phyloP scores from a whole-genome alignment of 78 protist genomes.

The Pelomyxa schiedti region DNA sequence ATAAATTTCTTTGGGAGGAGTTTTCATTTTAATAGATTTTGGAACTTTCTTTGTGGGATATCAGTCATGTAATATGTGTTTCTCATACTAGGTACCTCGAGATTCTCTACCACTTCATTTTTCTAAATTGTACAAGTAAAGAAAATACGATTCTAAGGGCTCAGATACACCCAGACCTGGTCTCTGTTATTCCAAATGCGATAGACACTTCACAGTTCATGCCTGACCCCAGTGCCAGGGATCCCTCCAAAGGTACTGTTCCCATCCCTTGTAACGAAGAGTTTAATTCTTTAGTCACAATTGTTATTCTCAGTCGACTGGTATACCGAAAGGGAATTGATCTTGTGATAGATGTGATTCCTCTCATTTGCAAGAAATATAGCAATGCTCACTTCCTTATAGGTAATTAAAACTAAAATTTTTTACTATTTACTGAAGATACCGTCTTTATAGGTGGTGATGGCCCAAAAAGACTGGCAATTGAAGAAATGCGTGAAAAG shows the following conservation, averaged over 20 bases:
- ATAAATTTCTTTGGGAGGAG: conserved; percentile 66
- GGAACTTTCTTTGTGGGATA: conserved; percentile 51
- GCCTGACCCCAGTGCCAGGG: conserved; percentile 61
- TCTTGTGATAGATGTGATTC: conserved; percentile 49
- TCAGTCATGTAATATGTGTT: conserved; percentile 86
- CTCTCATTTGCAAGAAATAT: conserved; percentile 43
- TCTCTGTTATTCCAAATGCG: conserved; percentile 94
- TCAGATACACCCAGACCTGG: conserved; percentile 56
- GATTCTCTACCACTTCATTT: background rate
- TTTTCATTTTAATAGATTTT: no score
- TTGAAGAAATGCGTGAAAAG: conserved; percentile 83
- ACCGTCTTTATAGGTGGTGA: conserved; percentile 67
- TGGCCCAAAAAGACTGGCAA: conserved; percentile 63
- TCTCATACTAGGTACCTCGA: conserved; percentile 57
- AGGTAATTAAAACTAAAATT: conserved; percentile 9
- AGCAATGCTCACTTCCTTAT: conserved; percentile 64
- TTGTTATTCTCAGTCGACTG: conserved; percentile 79
- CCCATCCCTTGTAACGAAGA: background rate
- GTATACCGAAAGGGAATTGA: conserved; percentile 90
- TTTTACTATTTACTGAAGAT: background rate
- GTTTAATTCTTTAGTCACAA: conserved; percentile 17
- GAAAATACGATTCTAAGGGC: conserved; percentile 90
- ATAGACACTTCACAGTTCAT: conserved; percentile 67
- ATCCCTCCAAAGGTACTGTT: conserved; percentile 27
- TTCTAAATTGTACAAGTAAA: conserved; percentile 11